Evolutionary conservation across 78 protist species (phyloP).

Genomic region (Dictyostelium purpureum): DNA sequence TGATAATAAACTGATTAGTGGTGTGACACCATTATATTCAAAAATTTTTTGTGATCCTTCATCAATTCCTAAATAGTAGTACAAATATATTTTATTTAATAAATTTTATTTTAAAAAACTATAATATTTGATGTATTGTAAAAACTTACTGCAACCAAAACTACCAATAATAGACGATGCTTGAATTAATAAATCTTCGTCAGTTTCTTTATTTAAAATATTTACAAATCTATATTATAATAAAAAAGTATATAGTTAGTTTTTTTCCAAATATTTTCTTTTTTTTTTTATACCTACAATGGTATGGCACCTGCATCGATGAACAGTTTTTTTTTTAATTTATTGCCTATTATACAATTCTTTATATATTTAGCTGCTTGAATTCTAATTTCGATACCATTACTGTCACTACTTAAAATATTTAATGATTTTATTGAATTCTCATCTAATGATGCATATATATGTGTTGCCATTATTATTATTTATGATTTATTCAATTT

Average conservation of each 20-base stretch:
- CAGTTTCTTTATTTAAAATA: constrained; percentile 16
- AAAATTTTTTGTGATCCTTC: constrained; percentile 22
- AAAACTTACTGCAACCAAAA: constrained; percentile 43
- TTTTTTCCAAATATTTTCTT: no score
- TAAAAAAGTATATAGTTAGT: not conserved
- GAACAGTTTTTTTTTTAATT: constrained; percentile 28
- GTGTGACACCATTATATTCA: constrained; percentile 15
- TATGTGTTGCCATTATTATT: no score
- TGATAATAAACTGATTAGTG: constrained; percentile 36
- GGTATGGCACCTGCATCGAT: constrained; percentile 14
- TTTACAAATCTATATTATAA: constrained; percentile 19
- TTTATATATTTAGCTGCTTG: constrained; percentile 61
- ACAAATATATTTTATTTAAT: not conserved
- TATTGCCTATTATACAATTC: constrained; percentile 53
- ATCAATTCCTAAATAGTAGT: constrained; percentile 37
- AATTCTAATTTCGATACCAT: not conserved
- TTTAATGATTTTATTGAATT: not conserved
- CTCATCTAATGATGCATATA: constrained; percentile 8
- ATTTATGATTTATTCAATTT: no score
- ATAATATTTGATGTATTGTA: not conserved
- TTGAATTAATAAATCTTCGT: constrained; percentile 56
- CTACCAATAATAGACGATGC: constrained; percentile 56
- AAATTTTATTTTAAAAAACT: not conserved
- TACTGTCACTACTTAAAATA: not conserved
- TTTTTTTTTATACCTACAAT: constrained; percentile 6